phyloP scores from a whole-genome alignment of 345 rosid genomes.

The Citrus inodora region DNA sequence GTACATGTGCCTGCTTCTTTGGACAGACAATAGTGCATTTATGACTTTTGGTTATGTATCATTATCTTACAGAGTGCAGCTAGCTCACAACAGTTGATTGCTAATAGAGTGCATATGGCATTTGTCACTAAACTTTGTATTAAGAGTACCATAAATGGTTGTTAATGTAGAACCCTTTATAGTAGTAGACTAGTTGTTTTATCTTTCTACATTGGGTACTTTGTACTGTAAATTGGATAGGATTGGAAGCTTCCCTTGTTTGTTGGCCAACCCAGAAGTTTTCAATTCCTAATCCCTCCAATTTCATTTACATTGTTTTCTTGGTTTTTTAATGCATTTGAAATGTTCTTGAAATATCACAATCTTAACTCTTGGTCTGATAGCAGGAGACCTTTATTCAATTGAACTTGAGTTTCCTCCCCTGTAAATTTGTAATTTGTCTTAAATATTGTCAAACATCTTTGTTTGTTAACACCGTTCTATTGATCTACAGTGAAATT shows the following conservation, averaged over 20 bases:
- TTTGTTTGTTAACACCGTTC: neutral
- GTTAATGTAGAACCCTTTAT: neutral
- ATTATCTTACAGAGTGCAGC: slow-evolving; percentile 8
- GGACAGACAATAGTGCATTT: slow-evolving; percentile 8
- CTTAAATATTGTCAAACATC: neutral
- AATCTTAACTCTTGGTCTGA: neutral
- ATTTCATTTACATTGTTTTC: slow-evolving; percentile 4
- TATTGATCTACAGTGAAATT: neutral
- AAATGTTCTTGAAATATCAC: neutral
- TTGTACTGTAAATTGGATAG: slow-evolving; percentile 29
- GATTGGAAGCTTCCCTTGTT: slow-evolving; percentile 39
- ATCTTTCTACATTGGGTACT: slow-evolving; percentile 18
- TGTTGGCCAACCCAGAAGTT: slow-evolving; percentile 48
- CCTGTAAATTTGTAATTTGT: neutral
- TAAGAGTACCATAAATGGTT: slow-evolving; percentile 1
- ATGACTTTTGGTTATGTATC: slow-evolving; percentile 12
- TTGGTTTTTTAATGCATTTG: slow-evolving; percentile 3
- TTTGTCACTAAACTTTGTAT: slow-evolving; percentile 2
- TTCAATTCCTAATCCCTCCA: slow-evolving; percentile 8
- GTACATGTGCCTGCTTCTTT: neutral
- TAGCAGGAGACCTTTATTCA: slow-evolving; percentile 1
- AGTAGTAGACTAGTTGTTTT: slow-evolving; percentile 17
- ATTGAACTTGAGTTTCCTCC: slow-evolving; percentile 11
- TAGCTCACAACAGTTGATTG: neutral
- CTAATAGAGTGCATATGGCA: neutral